phyloP scores from a whole-genome alignment of 345 rosid species.

The Reutealis trisperma region DNA sequence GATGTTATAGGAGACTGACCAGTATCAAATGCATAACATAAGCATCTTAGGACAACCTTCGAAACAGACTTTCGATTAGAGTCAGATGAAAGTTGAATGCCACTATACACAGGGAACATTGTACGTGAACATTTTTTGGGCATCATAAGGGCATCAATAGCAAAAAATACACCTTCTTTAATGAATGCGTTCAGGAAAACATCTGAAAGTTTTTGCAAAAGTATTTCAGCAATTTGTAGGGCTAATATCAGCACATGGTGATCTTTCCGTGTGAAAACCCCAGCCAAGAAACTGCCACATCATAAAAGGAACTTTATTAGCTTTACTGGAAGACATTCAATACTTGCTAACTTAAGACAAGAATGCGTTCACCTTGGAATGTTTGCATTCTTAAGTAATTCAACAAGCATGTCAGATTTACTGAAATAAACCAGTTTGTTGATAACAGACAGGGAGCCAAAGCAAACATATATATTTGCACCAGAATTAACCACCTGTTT shows the following conservation, averaged over 20 bases:
- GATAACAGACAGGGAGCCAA: constrained; percentile 77
- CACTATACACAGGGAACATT: constrained; percentile 44
- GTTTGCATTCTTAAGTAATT: constrained; percentile 62
- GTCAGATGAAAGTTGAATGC: constrained; percentile 49
- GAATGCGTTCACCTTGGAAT: constrained; percentile 64
- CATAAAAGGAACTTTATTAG: constrained; percentile 16
- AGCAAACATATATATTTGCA: constrained; percentile 70
- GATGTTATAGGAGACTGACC: constrained; percentile 38
- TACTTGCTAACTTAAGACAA: constrained; percentile 4
- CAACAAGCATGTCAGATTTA: constrained; percentile 65
- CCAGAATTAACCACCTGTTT: constrained; percentile 86
- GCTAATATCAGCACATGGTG: constrained; percentile 72
- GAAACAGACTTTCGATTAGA: constrained; percentile 46
- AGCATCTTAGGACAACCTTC: constrained; percentile 62
- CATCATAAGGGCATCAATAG: constrained; percentile 60
- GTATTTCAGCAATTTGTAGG: constrained; percentile 63
- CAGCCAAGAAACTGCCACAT: constrained; percentile 81
- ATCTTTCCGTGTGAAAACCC: constrained; percentile 80
- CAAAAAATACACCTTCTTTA: constrained; percentile 84
- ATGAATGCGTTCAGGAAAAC: constrained; percentile 63
- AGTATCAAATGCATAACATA: constrained; percentile 71
- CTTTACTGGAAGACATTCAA: constrained; percentile 4
- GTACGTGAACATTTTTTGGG: constrained; percentile 54
- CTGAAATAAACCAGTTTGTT: constrained; percentile 63
- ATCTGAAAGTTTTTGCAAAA: constrained; percentile 69